A percentile compares a stretch with the other conserved stretches of the same genome.
phyloP scores from a whole-genome alignment of 2,329 filamentous ascomycete genomes.

The Verticillium albo-atrum region DNA sequence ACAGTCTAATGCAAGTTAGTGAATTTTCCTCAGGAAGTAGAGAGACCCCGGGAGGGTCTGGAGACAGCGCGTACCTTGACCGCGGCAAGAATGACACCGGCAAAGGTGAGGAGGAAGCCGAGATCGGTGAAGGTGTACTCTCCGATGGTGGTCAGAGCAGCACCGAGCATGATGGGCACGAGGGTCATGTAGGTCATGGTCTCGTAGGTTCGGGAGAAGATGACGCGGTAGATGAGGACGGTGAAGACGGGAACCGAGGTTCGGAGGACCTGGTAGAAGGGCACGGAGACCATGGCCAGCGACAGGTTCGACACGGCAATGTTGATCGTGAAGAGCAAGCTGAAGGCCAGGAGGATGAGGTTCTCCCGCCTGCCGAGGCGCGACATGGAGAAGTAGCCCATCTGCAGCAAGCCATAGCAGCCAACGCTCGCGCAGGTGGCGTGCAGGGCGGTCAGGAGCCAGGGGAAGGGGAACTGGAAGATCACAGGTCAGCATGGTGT shows the following conservation, averaged over 20 bases:
- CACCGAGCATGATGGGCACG: conserved; percentile 55
- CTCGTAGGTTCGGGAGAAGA: conserved; percentile 51
- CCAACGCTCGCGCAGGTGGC: conserved; percentile 53
- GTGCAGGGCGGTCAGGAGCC: conserved; percentile 56
- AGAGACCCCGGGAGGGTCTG: background rate
- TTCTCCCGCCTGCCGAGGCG: conserved; percentile 48
- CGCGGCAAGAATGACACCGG: conserved; percentile 50
- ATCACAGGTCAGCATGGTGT: conserved; percentile 3
- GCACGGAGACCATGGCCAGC: conserved; percentile 58
- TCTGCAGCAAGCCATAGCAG: conserved; percentile 45
- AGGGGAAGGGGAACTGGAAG: conserved; percentile 52
- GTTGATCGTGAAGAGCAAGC: conserved; percentile 57
- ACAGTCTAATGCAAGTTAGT: conserved; percentile 40
- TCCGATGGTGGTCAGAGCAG: conserved; percentile 55
- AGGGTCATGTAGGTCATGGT: conserved; percentile 54
- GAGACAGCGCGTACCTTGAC: conserved; percentile 41
- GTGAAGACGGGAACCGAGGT: conserved; percentile 59
- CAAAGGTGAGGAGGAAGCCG: conserved; percentile 50
- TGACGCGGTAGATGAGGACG: conserved; percentile 54
- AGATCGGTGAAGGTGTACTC: conserved; percentile 58
- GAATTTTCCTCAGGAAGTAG: background rate
- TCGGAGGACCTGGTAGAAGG: conserved; percentile 62
- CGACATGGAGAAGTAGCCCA: conserved; percentile 48
- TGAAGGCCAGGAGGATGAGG: conserved; percentile 53
- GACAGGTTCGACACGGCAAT: conserved; percentile 62